phyloP scores from a whole-genome alignment of 495 filamentous ascomycete species.

The Tuber melanosporum region DNA sequence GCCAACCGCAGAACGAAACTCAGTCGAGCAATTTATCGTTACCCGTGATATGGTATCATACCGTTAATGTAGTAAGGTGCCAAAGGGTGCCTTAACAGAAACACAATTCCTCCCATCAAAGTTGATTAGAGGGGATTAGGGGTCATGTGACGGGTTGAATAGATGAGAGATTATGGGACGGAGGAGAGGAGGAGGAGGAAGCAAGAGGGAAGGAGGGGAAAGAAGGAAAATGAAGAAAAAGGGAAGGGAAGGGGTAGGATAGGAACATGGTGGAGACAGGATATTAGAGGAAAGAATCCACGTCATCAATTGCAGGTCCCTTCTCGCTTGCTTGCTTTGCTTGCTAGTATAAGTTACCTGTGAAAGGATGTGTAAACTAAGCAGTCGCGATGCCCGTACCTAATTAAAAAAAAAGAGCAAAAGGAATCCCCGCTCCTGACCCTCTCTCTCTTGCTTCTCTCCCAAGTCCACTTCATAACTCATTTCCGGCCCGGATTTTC shows the following conservation, averaged over 20 bases:
- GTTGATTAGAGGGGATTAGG: background rate
- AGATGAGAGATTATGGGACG: background rate
- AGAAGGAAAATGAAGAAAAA: background rate
- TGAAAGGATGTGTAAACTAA: background rate
- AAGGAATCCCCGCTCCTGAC: background rate
- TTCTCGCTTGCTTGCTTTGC: background rate
- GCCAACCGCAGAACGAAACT: background rate
- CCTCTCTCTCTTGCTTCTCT: background rate
- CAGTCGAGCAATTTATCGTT: background rate
- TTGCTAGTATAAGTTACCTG: background rate
- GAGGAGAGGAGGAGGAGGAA: background rate
- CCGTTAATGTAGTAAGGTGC: background rate
- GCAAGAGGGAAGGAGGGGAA: background rate
- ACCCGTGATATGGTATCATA: background rate
- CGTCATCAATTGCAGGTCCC: constrained; percentile 3
- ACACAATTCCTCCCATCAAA: background rate
- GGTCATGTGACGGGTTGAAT: background rate
- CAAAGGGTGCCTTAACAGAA: background rate
- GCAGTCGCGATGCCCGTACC: background rate
- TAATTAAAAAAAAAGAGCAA: background rate
- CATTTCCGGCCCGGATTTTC: background rate
- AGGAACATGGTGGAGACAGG: background rate
- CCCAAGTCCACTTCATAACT: background rate
- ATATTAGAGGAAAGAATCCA: constrained; percentile 4
- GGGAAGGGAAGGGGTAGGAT: background rate